These are phyloP conservation scores for Protea cynaroides DNA, from an alignment of 164 flowering plant genomes.

Conservation along the genomic window DNA sequence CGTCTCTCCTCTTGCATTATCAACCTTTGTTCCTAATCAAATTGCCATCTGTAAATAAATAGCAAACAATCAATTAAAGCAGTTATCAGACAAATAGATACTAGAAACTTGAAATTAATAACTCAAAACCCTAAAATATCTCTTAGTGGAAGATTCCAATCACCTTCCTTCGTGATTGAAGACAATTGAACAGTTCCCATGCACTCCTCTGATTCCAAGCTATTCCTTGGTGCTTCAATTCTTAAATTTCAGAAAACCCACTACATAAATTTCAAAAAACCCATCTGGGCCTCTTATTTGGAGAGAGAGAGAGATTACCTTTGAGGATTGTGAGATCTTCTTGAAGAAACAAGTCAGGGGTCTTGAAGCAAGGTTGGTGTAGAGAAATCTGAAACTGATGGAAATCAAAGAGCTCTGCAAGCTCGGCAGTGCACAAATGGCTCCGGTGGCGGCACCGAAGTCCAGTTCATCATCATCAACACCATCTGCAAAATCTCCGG, in stretches of 20 bases:
- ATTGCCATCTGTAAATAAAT: no score
- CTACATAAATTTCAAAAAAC: neutral
- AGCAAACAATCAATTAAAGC: no score
- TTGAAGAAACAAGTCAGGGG: conserved; percentile 13
- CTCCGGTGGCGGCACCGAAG: no score
- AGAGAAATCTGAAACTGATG: conserved; percentile 31
- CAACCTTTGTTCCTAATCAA: conserved; percentile 41
- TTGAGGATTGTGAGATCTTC: conserved; percentile 20
- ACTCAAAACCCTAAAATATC: no score
- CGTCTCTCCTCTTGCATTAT: neutral
- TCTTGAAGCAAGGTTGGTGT: conserved; percentile 7
- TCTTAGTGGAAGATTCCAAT: conserved; percentile 38
- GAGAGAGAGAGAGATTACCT: conserved; percentile 26
- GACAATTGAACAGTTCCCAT: conserved; percentile 14
- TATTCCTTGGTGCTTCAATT: conserved; percentile 60
- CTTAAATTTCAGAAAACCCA: conserved; percentile 31
- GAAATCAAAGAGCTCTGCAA: conserved; percentile 53
- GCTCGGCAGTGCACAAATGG: no score
- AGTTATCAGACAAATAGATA: no score
- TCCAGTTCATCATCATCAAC: no score
- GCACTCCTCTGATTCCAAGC: conserved; percentile 42
- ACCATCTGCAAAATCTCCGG: no score
- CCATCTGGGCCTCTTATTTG: neutral
- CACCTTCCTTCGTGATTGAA: conserved; percentile 16
- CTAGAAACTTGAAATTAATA: no score